Evolutionary conservation across 768 basidiomycete genomes (phyloP), one percentile per base, ranked within the genome.

Genomic region (Grammothele lineata): DNA sequence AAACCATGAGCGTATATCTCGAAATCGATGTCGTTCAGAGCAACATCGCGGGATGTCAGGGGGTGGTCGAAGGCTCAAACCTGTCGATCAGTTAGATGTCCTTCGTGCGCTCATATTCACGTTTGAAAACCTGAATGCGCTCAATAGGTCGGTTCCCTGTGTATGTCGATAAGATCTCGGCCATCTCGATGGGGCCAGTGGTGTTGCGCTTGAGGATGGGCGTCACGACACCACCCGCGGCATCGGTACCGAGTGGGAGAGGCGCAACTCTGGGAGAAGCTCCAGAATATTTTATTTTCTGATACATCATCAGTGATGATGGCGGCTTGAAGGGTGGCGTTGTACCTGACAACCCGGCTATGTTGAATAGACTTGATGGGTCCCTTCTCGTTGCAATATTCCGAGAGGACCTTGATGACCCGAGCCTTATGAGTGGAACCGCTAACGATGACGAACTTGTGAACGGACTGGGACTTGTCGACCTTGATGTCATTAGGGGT

Each of bases 341-440:
- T 94, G 68, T 96, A 96, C 17, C 95, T 95, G 48, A 98, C 93
- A 47, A 95, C 94, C 73, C 96, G 94, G 57, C 98, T 94, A 42
- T 95, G 95, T 83, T 98, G 97, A 77, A 98, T 97, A 73, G 87
- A 87, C 81, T 94, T 96, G 80, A 92, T 93, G 61, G 92, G 94
- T 75, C 96, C 93, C 77, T 94, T 93, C 66, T 94, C 94, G 67
- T 90, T 91, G 79, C 97, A 97, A 81, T 89, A 96, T 70, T 97
- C 94, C 56, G 91, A 94, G 48, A 98, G 91, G 65, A 97, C 88
- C 72, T 96, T 94, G 66, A 92, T 85, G 62, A 98, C 87, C 68
- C 91, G 89, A 57, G 95, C 94, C 56, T 97, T 97, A 82, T 92
- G 93, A 46, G 95, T 97, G 40, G 95, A 98, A 53, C 95, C 95